Conservation (phyloP, 257 asterid species). For the Nyctanthes arbortristis region DNA sequence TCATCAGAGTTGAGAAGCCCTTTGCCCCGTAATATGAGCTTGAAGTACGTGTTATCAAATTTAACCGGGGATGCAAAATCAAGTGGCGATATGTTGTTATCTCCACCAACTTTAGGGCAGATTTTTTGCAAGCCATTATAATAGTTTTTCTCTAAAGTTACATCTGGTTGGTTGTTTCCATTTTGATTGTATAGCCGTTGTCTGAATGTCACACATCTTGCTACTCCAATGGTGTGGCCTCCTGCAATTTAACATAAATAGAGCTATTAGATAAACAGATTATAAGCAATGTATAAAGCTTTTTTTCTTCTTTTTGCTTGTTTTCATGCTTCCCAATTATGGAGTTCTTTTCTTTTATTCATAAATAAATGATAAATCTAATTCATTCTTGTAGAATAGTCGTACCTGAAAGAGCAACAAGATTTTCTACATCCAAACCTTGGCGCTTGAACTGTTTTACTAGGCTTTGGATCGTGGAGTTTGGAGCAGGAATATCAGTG, state of each 20-base stretch:
- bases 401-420: constrained; percentile 77
- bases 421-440: constrained; percentile 64
- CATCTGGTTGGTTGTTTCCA: constrained; percentile 62
- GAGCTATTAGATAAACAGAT: not conserved
- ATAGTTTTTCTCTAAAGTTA: constrained; percentile 51
- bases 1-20: constrained; percentile 78
- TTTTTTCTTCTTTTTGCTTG: not conserved
- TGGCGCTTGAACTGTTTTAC: constrained; percentile 48
- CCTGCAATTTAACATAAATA: constrained; percentile 34
- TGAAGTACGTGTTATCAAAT: constrained; percentile 77
- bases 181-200: constrained; percentile 75
- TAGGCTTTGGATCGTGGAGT: constrained; percentile 68
- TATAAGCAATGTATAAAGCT: not conserved
- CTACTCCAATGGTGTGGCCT: constrained; percentile 76
- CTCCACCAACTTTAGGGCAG: constrained; percentile 76
- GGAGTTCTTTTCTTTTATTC: not conserved
- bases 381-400: not conserved
- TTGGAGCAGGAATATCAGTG: constrained; percentile 67
- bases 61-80: constrained; percentile 64
- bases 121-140: constrained; percentile 47
- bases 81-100: constrained; percentile 61
- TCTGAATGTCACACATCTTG: constrained; percentile 69
- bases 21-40: constrained; percentile 56
- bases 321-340: not conserved
- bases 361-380: not conserved